Evolutionary conservation across 2,329 filamentous ascomycete genomes (phyloP).

Genomic region (Aspergillus aculeatinus): DNA sequence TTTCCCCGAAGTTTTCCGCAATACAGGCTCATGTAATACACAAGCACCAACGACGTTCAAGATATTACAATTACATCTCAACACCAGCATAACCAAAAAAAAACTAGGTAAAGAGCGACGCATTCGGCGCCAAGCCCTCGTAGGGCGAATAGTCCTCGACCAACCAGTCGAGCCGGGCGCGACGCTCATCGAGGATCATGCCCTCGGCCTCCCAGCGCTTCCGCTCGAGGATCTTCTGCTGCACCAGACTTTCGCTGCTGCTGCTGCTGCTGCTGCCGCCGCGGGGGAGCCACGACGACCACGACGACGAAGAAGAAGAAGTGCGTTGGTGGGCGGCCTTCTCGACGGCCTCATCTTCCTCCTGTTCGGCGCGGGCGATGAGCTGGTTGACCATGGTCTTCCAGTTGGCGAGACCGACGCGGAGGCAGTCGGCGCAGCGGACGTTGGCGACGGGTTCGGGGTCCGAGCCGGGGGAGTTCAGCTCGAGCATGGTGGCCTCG

Average conservation of each 20-base stretch:
- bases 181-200: constrained; percentile 39
- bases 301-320: constrained; percentile 17
- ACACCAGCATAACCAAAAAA: not conserved
- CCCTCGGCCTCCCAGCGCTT: constrained; percentile 44
- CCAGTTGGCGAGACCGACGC: constrained; percentile 79
- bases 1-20: not conserved
- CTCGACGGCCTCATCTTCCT: constrained; percentile 36
- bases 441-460: constrained; percentile 45
- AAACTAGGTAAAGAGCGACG: constrained; percentile 27
- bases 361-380: constrained; percentile 42
- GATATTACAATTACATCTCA: not conserved
- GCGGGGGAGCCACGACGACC: constrained; percentile 23
- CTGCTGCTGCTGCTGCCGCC: constrained; percentile 28
- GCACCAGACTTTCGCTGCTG: constrained; percentile 9
- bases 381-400: constrained; percentile 71
- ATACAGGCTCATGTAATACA: not conserved
- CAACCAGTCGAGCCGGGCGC: constrained; percentile 29
- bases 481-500: constrained; percentile 58
- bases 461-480: constrained; percentile 29
- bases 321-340: constrained; percentile 22
- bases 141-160: constrained; percentile 33
- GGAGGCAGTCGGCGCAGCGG: constrained; percentile 74
- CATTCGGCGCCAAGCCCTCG: constrained; percentile 29
- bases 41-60: not conserved
- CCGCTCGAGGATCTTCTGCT: constrained; percentile 31